phyloP scores from a whole-genome alignment of 2,329 filamentous ascomycete species.

The Penicillium sp. region DNA sequence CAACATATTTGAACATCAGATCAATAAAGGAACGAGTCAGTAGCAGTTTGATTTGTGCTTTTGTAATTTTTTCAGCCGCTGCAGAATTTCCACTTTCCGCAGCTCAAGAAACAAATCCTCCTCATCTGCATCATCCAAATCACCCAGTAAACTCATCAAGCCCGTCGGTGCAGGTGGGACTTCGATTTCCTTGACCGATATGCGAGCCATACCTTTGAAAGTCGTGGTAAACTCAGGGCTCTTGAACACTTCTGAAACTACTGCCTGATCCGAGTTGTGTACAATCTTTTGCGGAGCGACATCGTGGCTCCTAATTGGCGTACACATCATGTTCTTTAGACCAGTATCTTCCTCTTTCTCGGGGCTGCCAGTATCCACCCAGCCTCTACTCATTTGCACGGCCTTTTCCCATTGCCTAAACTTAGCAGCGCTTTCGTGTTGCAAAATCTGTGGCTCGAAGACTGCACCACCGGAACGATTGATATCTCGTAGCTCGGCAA shows the following conservation, averaged over 20 bases:
- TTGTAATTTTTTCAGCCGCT: constrained; percentile 33
- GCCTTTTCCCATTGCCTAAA: constrained; percentile 71
- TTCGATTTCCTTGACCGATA: constrained; percentile 18
- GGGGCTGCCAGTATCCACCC: constrained; percentile 42
- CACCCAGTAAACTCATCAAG: constrained; percentile 23
- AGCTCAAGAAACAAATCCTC: constrained; percentile 38
- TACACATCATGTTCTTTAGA: background rate
- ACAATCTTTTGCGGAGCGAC: background rate
- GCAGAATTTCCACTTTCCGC: constrained; percentile 37
- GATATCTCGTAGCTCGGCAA: constrained; percentile 70
- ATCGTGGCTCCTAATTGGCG: background rate
- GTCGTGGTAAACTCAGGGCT: background rate
- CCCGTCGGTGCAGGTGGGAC: constrained; percentile 14
- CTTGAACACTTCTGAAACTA: constrained; percentile 15
- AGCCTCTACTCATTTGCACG: constrained; percentile 72
- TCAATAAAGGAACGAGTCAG: constrained; percentile 2
- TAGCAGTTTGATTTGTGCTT: constrained; percentile 24
- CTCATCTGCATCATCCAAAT: constrained; percentile 37
- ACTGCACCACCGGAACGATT: constrained; percentile 67
- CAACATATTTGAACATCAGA: background rate
- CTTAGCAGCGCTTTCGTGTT: constrained; percentile 56
- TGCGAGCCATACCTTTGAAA: constrained; percentile 9
- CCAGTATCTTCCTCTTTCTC: background rate
- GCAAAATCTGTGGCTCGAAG: constrained; percentile 64
- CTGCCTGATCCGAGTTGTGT: background rate